These are phyloP conservation scores for Zygosaccharomyces sapae DNA, from an alignment of 1,139 yeast genomes.

Conservation along the genomic window DNA sequence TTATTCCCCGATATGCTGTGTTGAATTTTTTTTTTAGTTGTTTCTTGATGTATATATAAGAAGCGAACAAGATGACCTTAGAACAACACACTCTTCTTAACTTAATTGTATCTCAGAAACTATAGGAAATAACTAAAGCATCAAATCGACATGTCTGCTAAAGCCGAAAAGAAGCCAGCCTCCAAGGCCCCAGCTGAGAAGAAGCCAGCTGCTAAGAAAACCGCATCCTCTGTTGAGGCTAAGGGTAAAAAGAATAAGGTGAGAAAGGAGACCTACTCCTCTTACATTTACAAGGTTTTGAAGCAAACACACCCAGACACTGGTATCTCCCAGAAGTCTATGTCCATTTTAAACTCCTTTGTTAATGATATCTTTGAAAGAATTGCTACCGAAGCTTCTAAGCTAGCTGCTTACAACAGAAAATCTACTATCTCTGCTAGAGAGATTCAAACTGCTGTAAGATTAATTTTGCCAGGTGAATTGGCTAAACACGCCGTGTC, in stretches of 20 bases:
- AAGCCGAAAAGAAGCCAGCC: conserved; percentile 98
- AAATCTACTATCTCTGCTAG: conserved; percentile 98
- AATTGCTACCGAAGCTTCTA: conserved; percentile 97
- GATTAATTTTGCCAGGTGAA: conserved; percentile 98
- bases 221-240: conserved; percentile 66
- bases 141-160: conserved; percentile 67
- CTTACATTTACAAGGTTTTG: conserved; percentile 97
- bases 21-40: neutral
- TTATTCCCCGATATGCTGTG: conserved; percentile 36
- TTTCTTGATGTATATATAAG: conserved; percentile 1
- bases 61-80: neutral
- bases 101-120: neutral
- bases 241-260: conserved; percentile 93
- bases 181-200: conserved; percentile 98
- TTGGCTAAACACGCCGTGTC: conserved; percentile 98
- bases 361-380: conserved; percentile 95
- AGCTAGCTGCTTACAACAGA: conserved; percentile 99
- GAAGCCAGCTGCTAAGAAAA: conserved; percentile 96
- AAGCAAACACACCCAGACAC: conserved; percentile 99
- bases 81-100: neutral
- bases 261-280: conserved; percentile 98
- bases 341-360: conserved; percentile 98
- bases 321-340: conserved; percentile 98
- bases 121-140: conserved; percentile 2
- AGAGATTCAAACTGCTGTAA: conserved; percentile 98